These are phyloP conservation scores for Lactarius hatsudake DNA, from an alignment of 768 basidiomycete genomes.

Conservation along the genomic window DNA sequence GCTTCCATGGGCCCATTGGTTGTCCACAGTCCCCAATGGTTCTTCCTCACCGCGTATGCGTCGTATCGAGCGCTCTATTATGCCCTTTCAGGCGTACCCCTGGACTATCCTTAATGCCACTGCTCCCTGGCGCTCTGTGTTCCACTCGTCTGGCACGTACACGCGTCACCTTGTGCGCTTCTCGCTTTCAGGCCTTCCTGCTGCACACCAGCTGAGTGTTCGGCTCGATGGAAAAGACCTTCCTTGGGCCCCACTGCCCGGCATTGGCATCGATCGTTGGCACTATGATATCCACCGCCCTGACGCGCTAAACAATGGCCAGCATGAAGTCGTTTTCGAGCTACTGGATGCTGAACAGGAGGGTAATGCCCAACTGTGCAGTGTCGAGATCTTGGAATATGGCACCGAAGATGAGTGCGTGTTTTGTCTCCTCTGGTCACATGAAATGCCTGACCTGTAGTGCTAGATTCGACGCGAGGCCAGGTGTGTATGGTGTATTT, in stretches of 20 bases:
- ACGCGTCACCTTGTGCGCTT: conserved; percentile 60
- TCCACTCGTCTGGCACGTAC: conserved; percentile 63
- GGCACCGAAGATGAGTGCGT: conserved; percentile 57
- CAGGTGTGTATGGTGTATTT: conserved; percentile 62
- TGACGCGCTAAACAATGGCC: conserved; percentile 43
- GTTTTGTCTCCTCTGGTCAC: conserved; percentile 28
- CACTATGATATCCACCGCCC: conserved; percentile 61
- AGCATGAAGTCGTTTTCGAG: conserved; percentile 58
- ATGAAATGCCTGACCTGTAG: conserved; percentile 1
- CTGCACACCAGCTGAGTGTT: conserved; percentile 50
- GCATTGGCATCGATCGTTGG: conserved; percentile 70
- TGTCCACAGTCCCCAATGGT: conserved; percentile 33
- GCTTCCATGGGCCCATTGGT: conserved; percentile 73
- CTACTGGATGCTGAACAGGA: conserved; percentile 47
- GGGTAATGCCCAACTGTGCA: conserved; percentile 68
- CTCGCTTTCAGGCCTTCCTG: conserved; percentile 70
- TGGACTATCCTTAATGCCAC: conserved; percentile 70
- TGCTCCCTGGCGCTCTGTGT: conserved; percentile 55
- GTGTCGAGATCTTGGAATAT: conserved; percentile 70
- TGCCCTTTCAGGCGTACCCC: conserved; percentile 73
- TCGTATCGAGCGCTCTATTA: conserved; percentile 61
- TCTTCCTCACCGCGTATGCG: conserved; percentile 29
- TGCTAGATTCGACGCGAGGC: conserved; percentile 56
- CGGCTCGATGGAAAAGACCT: conserved; percentile 60
- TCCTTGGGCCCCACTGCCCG: conserved; percentile 52